Conservation (phyloP, 2,329 filamentous ascomycete species). For the Botryosphaeria dothidea region DNA sequence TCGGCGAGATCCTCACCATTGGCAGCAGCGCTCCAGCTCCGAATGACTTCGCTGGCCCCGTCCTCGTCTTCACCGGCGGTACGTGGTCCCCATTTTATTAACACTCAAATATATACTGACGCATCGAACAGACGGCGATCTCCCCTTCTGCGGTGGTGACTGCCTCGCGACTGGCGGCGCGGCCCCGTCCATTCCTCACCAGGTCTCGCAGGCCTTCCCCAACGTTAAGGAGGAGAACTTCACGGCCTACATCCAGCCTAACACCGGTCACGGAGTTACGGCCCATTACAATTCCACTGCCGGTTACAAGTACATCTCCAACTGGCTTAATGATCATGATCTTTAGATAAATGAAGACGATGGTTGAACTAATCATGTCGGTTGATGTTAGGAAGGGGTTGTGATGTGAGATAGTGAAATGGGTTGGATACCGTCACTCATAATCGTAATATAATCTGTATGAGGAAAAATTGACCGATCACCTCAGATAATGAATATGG, state of each 20-base stretch:
- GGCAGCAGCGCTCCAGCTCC: conserved; percentile 36
- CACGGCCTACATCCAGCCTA: conserved; percentile 55
- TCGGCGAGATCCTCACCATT: conserved; percentile 62
- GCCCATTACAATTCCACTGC: conserved; percentile 45
- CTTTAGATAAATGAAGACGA: neutral
- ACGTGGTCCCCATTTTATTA: conserved; percentile 29
- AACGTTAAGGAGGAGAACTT: conserved; percentile 47
- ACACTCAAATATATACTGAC: neutral
- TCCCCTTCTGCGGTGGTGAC: conserved; percentile 65
- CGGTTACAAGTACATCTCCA: conserved; percentile 40
- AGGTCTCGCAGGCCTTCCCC: conserved; percentile 45
- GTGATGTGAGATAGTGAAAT: neutral
- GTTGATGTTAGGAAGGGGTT: neutral
- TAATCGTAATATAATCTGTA: too few species aligned
- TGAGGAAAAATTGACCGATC: too few species aligned
- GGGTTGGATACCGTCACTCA: too few species aligned
- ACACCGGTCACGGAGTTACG: conserved; percentile 51
- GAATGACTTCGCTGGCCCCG: conserved; percentile 53
- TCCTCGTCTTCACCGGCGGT: conserved; percentile 59
- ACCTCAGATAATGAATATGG: too few species aligned
- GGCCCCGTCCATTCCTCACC: conserved; percentile 46
- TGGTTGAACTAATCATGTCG: too few species aligned
- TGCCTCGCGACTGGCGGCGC: conserved; percentile 50
- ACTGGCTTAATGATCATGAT: conserved; percentile 29
- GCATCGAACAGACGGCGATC: conserved; percentile 30